Conservation (phyloP, 2,329 filamentous ascomycete genomes). For the Daldinia sp. region DNA sequence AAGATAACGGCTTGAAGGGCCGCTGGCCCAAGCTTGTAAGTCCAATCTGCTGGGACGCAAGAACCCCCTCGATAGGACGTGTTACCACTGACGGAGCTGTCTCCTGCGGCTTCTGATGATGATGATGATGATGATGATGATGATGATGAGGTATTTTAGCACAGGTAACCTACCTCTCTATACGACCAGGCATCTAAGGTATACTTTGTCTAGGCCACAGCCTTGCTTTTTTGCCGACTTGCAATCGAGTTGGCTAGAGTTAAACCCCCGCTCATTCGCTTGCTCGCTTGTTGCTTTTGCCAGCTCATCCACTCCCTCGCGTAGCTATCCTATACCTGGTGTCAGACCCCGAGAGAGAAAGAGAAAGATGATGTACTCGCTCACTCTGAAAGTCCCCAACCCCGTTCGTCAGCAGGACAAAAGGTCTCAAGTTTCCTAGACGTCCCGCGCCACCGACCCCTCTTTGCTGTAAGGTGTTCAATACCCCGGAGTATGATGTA, state of each 20-base stretch:
- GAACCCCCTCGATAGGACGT: background rate
- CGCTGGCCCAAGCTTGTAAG: conserved; percentile 3
- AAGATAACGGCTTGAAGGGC: conserved; percentile 24
- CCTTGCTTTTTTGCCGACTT: background rate
- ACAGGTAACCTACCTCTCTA: background rate
- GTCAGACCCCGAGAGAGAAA: background rate
- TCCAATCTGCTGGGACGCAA: background rate
- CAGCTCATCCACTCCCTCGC: background rate
- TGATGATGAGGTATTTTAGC: conserved; percentile 1
- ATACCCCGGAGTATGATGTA: conserved; percentile 18
- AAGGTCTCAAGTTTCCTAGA: conserved; percentile 11
- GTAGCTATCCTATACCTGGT: background rate
- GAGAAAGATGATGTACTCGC: background rate
- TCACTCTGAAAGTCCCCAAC: conserved; percentile 18
- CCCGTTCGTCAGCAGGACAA: conserved; percentile 4
- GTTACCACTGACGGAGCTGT: conserved; percentile 16
- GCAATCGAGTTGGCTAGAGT: background rate
- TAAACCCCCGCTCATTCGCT: background rate
- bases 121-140: background rate
- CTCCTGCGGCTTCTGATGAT: conserved; percentile 7
- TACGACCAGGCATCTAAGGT: background rate
- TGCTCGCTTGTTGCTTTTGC: background rate
- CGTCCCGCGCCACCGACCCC: conserved; percentile 1
- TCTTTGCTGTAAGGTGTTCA: conserved; percentile 14
- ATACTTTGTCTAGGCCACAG: background rate